Base-by-base conservation (phyloP, 2,329 filamentous ascomycete genomes). In the Clarireedia hainanense region DNA sequence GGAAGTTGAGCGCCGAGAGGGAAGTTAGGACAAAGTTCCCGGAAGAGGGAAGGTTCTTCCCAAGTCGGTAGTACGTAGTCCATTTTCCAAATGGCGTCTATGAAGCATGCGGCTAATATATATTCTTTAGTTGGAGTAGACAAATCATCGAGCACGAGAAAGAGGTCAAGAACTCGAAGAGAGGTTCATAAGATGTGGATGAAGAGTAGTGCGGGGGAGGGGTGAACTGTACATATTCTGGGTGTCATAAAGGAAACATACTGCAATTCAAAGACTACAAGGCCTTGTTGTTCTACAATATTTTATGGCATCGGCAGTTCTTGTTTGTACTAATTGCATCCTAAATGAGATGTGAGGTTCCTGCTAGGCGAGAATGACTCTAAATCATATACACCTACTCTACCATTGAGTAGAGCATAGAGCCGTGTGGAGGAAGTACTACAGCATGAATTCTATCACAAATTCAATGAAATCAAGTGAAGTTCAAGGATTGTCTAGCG, bases 11-110 rank as follows among this genome's bases (percentile, higher is more conserved):
- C 69, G 86, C 89, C 40, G 81, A 89, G 64, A 78, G 83, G 62
- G 89, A 95, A 72, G 73, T 80, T 61, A 83, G 89, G 67, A 79
- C 85, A 64, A 84, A 79, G 72, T 89, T 91, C 78, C 89, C 89
- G 37, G 85, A 89, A 73, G 78, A 81, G 56, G 83, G 83, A 65
- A 77, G 86, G 68, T 94, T 91, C 80, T 91, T 86, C 73, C 88
- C 88, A 48, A 94, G 89, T 75, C 81, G 89, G 83, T 83, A 86
- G 88, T 92, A 78, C 67, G 86, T 80, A 34, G 51, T 27, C 37
- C 20, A n/a, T n/a, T 4, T 14, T 27, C 50, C 24, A 72, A 63
- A 73, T 61, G 30, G 53, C 14, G 43, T 9, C 10, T 47, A 5
- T 14, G 36, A 15, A 24, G 23, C 24, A n/a, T 10, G 3, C 7